Evolutionary conservation across 495 filamentous ascomycete genomes (phyloP).

Genomic region (Apiosordaria backusii): DNA sequence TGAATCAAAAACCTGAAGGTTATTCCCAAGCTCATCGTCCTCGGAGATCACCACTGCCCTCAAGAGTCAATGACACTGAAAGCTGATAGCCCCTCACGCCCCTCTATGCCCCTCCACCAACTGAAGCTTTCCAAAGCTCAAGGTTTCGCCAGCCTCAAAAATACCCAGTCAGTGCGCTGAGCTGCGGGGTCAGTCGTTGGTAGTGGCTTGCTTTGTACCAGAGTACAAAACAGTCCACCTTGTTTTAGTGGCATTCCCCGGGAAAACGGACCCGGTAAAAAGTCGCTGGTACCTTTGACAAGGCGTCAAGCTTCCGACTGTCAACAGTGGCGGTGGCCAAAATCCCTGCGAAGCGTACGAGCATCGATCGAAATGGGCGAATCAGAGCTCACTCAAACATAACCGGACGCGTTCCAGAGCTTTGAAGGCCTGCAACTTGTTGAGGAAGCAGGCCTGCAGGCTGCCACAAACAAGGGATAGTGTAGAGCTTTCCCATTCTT

Average conservation of each 20-base stretch:
- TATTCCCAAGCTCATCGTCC: background rate
- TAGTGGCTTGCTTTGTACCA: background rate
- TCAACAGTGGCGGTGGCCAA: background rate
- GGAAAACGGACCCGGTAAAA: background rate
- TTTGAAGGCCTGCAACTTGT: background rate
- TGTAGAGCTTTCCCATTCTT: background rate
- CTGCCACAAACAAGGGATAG: background rate
- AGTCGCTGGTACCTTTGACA: constrained; percentile 3
- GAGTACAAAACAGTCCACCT: background rate
- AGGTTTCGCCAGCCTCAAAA: background rate
- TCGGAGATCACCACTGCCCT: background rate
- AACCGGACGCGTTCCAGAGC: background rate
- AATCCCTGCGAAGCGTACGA: too few species aligned
- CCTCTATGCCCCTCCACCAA: background rate
- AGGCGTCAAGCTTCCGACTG: too few species aligned
- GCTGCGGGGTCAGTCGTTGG: background rate
- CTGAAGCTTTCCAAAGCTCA: background rate
- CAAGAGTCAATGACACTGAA: background rate
- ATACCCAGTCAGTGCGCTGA: background rate
- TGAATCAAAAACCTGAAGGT: background rate
- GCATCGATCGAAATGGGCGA: background rate
- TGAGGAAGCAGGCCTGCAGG: background rate
- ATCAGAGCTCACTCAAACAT: background rate
- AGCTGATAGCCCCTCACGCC: background rate
- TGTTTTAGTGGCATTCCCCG: background rate